Conservation (phyloP, 2,329 filamentous ascomycete genomes). For the Cyanodermella asteris region DNA sequence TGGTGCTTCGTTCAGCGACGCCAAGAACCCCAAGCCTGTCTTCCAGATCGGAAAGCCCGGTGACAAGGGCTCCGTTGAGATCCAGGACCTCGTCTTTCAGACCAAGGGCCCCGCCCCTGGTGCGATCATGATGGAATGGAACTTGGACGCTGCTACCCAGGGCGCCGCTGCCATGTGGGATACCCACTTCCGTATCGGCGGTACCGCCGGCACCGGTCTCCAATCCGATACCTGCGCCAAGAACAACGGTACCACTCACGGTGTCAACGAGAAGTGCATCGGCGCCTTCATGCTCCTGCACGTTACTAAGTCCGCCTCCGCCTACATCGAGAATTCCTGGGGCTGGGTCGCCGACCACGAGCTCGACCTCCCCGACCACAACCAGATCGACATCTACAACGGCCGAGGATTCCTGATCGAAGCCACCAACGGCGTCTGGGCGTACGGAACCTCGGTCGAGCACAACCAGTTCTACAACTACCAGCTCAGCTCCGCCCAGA, state of each 20-base stretch:
- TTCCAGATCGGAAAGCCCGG: slow-evolving; percentile 64
- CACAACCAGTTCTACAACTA: slow-evolving; percentile 53
- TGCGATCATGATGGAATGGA: slow-evolving; percentile 83
- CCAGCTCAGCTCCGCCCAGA: slow-evolving; percentile 53
- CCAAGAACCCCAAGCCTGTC: slow-evolving; percentile 56
- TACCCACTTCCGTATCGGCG: slow-evolving; percentile 70
- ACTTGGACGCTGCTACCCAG: slow-evolving; percentile 44
- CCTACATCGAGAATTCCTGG: slow-evolving; percentile 78
- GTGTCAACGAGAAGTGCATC: slow-evolving; percentile 44
- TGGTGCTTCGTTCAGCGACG: slow-evolving; percentile 50
- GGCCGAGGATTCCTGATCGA: slow-evolving; percentile 68
- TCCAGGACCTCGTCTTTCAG: slow-evolving; percentile 68
- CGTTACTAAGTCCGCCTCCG: slow-evolving; percentile 32
- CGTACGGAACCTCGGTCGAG: slow-evolving; percentile 50
- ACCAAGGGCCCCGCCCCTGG: slow-evolving; percentile 67
- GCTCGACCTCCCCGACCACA: slow-evolving; percentile 50
- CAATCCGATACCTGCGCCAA: slow-evolving; percentile 63
- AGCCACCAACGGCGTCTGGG: slow-evolving; percentile 51
- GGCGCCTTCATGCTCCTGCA: slow-evolving; percentile 47
- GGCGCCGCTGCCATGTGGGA: slow-evolving; percentile 77
- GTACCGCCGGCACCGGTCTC: slow-evolving; percentile 61
- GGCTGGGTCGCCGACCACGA: slow-evolving; percentile 84
- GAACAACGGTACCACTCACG: slow-evolving; percentile 40
- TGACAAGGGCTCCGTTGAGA: slow-evolving; percentile 62
- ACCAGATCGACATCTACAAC: slow-evolving; percentile 56